A percentile compares a stretch with the other conserved stretches of the same genome.
Evolutionary conservation across 805 yeast genomes (phyloP).

Genomic region (Candida coleopterorum): DNA sequence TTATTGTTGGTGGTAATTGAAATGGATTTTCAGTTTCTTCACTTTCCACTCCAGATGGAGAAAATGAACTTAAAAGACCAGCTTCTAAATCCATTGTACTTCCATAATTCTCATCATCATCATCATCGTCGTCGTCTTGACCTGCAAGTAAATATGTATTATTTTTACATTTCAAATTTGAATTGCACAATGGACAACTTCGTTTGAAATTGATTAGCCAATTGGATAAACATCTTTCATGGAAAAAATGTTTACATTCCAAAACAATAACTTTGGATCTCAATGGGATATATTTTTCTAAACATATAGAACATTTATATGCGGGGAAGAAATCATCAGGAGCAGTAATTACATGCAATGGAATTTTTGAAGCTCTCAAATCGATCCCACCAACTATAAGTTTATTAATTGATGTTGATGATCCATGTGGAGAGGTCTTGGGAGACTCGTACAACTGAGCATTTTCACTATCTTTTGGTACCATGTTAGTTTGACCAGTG

Average conservation of each 20-base stretch:
- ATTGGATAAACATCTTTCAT: slow-evolving; percentile 51
- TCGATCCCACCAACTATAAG: slow-evolving; percentile 40
- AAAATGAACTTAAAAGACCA: slow-evolving; percentile 5
- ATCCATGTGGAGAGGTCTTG: slow-evolving; percentile 13
- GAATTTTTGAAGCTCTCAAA: slow-evolving; percentile 16
- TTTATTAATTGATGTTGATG: slow-evolving; percentile 27
- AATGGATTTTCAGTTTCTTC: slow-evolving; percentile 3
- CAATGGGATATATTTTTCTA: slow-evolving; percentile 47
- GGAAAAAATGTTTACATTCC: slow-evolving; percentile 61
- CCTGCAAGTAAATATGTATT: slow-evolving; percentile 15
- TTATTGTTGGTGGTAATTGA: background rate
- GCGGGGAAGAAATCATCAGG: slow-evolving; percentile 37
- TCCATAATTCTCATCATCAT: slow-evolving; percentile 15
- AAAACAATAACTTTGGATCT: slow-evolving; percentile 45
- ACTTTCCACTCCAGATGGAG: slow-evolving; percentile 7
- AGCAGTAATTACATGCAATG: slow-evolving; percentile 20
- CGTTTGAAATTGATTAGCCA: slow-evolving; percentile 55
- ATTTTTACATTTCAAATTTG: slow-evolving; percentile 12
- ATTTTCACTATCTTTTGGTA: slow-evolving; percentile 8
- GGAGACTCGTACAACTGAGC: slow-evolving; percentile 9
- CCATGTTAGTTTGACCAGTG: slow-evolving; percentile 24
- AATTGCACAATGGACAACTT: slow-evolving; percentile 57
- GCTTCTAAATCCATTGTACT: slow-evolving; percentile 18
- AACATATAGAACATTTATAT: slow-evolving; percentile 57
- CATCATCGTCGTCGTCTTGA: slow-evolving; percentile 10